Conservation (phyloP, 2,329 filamentous ascomycete species). For the Epicoccum sorghinum region DNA sequence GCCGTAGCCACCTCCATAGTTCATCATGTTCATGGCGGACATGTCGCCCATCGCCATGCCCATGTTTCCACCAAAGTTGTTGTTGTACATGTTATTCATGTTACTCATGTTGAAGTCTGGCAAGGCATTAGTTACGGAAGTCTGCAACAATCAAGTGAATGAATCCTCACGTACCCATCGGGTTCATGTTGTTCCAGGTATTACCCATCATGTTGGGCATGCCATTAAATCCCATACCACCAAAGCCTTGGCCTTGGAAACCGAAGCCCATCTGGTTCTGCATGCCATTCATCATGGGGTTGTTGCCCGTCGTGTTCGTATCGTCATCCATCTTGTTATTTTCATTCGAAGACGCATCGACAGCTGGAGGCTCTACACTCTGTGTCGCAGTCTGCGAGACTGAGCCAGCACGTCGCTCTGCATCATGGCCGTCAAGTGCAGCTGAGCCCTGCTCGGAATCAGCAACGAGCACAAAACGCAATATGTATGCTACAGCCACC, state of each 20-base stretch:
- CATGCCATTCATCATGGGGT: conserved; percentile 37
- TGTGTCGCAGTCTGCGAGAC: conserved; percentile 25
- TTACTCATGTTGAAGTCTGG: conserved; percentile 61
- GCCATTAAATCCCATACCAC: conserved; percentile 66
- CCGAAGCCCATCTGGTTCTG: conserved; percentile 48
- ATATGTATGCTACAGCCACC: conserved; percentile 24
- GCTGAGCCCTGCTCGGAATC: conserved; percentile 22
- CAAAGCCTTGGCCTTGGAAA: conserved; percentile 55
- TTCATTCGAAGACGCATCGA: conserved; percentile 24
- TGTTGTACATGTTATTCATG: conserved; percentile 72
- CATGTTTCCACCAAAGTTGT: conserved; percentile 69
- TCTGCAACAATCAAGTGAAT: conserved; percentile 13
- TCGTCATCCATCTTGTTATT: conserved; percentile 25
- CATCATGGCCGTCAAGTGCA: conserved; percentile 16
- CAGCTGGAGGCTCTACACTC: conserved; percentile 25
- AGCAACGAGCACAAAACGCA: conserved; percentile 19
- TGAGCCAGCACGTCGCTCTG: conserved; percentile 25
- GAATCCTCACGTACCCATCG: conserved; percentile 73
- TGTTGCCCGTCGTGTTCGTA: conserved; percentile 28
- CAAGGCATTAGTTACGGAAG: conserved; percentile 20
- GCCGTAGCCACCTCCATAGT: conserved; percentile 70
- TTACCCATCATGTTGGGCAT: conserved; percentile 53
- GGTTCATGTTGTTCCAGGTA: conserved; percentile 73
- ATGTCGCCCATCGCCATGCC: conserved; percentile 80
- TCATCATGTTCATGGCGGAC: conserved; percentile 70